Evolutionary conservation across 108 stramenopile genomes (phyloP).

Genomic region (Hondaea fermentalgiana): DNA sequence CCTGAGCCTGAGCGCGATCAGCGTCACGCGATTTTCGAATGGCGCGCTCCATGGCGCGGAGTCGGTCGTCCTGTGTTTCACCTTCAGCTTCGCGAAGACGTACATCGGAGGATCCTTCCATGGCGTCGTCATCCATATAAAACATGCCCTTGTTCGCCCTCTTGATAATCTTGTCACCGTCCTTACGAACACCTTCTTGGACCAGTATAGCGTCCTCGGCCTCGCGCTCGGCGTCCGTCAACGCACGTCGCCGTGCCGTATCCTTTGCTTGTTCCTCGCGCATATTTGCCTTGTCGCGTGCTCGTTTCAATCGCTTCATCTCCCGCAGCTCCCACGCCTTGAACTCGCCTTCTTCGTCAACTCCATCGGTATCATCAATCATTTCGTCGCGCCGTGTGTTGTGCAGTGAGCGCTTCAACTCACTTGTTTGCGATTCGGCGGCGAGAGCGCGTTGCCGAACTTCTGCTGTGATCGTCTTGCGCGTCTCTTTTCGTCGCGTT

Average conservation of each 20-base stretch:
- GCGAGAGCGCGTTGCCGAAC: background rate
- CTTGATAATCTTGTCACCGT: background rate
- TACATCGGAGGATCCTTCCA: background rate
- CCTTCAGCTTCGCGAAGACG: background rate
- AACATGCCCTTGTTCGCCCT: background rate
- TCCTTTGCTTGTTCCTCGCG: background rate
- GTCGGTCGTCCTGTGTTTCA: background rate
- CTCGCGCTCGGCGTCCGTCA: background rate
- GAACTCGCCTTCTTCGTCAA: background rate
- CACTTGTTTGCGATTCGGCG: background rate
- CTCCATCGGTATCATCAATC: background rate
- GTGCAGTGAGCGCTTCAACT: background rate
- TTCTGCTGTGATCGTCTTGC: background rate
- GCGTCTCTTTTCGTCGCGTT: background rate
- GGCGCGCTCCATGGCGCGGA: background rate
- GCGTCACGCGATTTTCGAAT: background rate
- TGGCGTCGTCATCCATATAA: background rate
- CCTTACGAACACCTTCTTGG: background rate
- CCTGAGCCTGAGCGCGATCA: background rate
- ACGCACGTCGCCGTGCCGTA: background rate
- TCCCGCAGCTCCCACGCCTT: constrained; percentile 4
- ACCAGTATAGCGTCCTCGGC: background rate
- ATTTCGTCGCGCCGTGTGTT: background rate
- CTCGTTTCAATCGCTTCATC: background rate
- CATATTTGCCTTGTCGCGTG: background rate